Evolutionary conservation across 768 basidiomycete genomes (phyloP), one percentile per base, ranked within the genome.

Genomic region (Boletales sp.): DNA sequence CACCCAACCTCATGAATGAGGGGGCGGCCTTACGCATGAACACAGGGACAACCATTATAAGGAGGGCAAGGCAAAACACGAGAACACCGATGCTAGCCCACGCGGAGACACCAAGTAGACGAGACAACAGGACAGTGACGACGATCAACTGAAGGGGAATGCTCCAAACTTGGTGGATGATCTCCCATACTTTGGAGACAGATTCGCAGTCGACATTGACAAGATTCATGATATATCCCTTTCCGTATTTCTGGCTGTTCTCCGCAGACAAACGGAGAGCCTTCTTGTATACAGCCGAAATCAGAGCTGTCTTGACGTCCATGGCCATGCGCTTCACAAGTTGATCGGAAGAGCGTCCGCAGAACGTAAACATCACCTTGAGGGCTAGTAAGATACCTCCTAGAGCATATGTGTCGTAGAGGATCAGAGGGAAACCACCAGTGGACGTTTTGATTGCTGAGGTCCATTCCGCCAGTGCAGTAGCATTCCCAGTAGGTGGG

Each of bases 11-110:
- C 59, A 66, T 54, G 47, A 66, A 66, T 49, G 48, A 43, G 13
- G 64, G 64, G 36, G 60, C 62, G 17, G 64, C 65, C 40, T 56
- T 66, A 48, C 62, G 62, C 64, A 66, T 66, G 51, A 66, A 66
- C 35, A 64, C 37, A 4, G 64, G 64, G n/a, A 66, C 62, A 14
- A 66, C 60, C 60, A 64, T 63, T 10, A 66, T 55, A 43, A 66
- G 54, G 36, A 61, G 17, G 42, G 66, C 40, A 40, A 66, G 65
- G 8, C 41, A 48, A 17, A 66, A 40, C 1, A 59, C 35, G 18
- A 66, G 56, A 21, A 61, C 60, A 27, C 65, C 64, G n/a, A 66
- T 36, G 32, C 65, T 59, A 30, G 64, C 60, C 65, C 60, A 66
- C 15, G 57, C 60, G 37, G 64, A 64, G 43, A 64, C 52, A 18